These are phyloP conservation scores for Xylariaceae sp. DNA, from an alignment of 2,329 filamentous ascomycete genomes.

Conservation along the genomic window DNA sequence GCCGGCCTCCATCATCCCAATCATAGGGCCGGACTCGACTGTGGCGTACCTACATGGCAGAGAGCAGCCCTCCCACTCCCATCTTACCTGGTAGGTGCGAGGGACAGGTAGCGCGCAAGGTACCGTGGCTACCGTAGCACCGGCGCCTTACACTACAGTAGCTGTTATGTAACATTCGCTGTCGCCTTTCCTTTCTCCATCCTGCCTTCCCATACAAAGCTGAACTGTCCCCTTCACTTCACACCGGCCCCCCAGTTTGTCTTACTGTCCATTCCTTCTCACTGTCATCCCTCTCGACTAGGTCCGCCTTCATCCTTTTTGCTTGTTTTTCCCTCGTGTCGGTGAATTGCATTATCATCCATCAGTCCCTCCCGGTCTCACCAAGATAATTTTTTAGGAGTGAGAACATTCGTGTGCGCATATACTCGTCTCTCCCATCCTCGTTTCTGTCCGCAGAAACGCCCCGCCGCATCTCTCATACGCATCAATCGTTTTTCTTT, in stretches of 20 bases:
- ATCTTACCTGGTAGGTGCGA: background rate
- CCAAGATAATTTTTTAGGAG: background rate
- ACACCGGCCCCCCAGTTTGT: background rate
- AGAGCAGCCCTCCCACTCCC: too few species aligned
- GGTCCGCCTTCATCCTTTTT: background rate
- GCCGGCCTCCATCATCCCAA: too few species aligned
- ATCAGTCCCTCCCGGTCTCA: constrained; percentile 2
- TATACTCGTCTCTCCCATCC: background rate
- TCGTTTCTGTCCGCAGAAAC: constrained; percentile 6
- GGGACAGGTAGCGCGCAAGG: background rate
- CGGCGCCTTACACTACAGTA: background rate
- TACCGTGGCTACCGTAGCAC: constrained; percentile 1
- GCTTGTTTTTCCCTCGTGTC: background rate
- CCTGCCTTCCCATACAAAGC: background rate
- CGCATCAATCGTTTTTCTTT: constrained; percentile 12
- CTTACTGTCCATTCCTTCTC: background rate
- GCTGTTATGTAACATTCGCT: background rate
- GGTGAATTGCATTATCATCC: background rate
- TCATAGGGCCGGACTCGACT: too few species aligned
- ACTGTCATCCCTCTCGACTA: background rate
- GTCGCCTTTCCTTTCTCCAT: background rate
- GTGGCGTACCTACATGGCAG: too few species aligned
- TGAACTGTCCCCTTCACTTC: background rate
- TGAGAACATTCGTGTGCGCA: background rate
- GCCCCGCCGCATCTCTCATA: constrained; percentile 15